These are phyloP conservation scores for Nakazawaea ishiwadae DNA, from an alignment of 805 yeast genomes.

Conservation along the genomic window DNA sequence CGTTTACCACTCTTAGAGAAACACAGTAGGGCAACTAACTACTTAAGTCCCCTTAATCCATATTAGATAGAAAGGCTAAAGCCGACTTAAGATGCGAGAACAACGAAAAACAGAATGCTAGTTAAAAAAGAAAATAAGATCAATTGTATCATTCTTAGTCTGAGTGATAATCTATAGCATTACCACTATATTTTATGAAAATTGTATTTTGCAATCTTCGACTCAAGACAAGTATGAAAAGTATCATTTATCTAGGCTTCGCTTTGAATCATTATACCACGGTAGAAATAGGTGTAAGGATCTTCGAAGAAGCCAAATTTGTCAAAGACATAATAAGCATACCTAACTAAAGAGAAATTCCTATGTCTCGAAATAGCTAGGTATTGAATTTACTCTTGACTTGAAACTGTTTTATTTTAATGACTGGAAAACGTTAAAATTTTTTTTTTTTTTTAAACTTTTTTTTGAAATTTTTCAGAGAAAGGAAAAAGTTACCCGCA, in stretches of 20 bases:
- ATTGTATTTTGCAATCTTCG: slow-evolving; percentile 1
- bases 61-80: too few relatives aligned
- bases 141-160: slow-evolving; percentile 6
- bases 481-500: background rate
- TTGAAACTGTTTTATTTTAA: background rate
- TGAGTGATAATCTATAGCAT: background rate
- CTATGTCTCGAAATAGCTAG: slow-evolving; percentile 1
- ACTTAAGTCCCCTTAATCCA: too few relatives aligned
- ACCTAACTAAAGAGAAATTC: slow-evolving; percentile 11
- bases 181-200: slow-evolving; percentile 1
- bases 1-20: too few relatives aligned
- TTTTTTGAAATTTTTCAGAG: too few relatives aligned
- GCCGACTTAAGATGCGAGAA: too few relatives aligned
- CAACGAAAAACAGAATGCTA: too few relatives aligned
- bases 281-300: slow-evolving; percentile 25
- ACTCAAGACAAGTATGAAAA: slow-evolving; percentile 11
- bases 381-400: background rate
- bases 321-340: slow-evolving; percentile 8
- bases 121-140: background rate
- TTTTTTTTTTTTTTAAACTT: background rate
- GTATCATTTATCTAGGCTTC: slow-evolving; percentile 26
- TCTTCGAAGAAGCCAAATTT: slow-evolving; percentile 33
- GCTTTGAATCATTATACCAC: slow-evolving; percentile 35
- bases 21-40: too few relatives aligned
- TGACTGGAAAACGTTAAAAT: background rate